These are phyloP conservation scores for Aspergillus neoniger DNA, from an alignment of 2,329 filamentous ascomycete genomes.

Conservation along the genomic window DNA sequence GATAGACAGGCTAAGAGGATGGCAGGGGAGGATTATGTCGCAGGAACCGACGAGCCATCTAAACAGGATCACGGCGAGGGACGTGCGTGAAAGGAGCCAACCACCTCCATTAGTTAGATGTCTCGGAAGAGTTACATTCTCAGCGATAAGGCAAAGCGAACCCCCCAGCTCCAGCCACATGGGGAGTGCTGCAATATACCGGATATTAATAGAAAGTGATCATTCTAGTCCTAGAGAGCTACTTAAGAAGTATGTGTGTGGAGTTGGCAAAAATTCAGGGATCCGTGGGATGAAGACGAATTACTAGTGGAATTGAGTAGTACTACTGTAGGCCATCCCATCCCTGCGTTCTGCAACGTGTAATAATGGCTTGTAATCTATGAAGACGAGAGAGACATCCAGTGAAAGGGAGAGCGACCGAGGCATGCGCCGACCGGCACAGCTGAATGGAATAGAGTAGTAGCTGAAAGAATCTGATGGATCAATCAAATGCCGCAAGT, in stretches of 20 bases:
- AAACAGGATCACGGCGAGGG: not conserved
- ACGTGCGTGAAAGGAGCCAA: conserved; percentile 1
- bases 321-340: not conserved
- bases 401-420: not conserved
- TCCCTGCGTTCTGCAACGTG: not conserved
- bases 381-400: not conserved
- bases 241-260: not conserved
- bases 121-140: not conserved
- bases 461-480: not conserved
- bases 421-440: not conserved
- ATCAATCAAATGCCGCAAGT: not conserved
- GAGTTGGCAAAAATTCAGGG: not conserved
- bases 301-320: not conserved
- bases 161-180: conserved; percentile 1
- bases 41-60: not conserved
- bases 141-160: not conserved
- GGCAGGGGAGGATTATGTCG: not conserved
- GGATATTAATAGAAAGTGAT: conserved; percentile 7
- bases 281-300: not conserved
- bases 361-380: not conserved
- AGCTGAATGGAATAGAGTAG: too few relatives aligned
- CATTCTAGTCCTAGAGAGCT: not conserved
- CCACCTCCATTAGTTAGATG: not conserved
- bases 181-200: not conserved
- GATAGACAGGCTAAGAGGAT: not conserved